Evolutionary conservation across 345 rosid genomes (phyloP).

Genomic region (Hypericum androsaemum): DNA sequence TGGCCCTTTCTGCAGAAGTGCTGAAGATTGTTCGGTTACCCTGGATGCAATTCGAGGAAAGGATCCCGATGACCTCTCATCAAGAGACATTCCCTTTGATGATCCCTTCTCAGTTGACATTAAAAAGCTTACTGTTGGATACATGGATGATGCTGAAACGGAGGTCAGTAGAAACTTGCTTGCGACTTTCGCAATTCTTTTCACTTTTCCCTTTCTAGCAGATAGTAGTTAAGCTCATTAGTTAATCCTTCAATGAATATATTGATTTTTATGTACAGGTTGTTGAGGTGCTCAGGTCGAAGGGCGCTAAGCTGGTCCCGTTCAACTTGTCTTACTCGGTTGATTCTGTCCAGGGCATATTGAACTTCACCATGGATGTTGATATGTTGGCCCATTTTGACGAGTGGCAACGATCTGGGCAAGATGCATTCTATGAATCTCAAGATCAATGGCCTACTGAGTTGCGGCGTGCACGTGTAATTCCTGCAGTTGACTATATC

Average conservation of each 20-base stretch:
- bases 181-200: not conserved
- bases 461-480: constrained; percentile 49
- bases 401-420: constrained; percentile 65
- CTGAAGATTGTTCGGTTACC: constrained; percentile 52
- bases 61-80: constrained; percentile 73
- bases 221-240: not conserved
- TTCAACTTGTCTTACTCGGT: constrained; percentile 64
- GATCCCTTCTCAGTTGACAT: constrained; percentile 75
- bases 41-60: constrained; percentile 62
- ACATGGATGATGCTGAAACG: constrained; percentile 77
- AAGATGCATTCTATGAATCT: constrained; percentile 70
- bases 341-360: constrained; percentile 70
- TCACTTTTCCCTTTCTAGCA: not conserved
- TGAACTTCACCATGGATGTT: constrained; percentile 73
- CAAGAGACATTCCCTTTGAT: constrained; percentile 50
- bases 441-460: constrained; percentile 89
- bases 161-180: constrained; percentile 47
- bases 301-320: constrained; percentile 77
- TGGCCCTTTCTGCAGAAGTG: constrained; percentile 68
- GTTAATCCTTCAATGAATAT: constrained; percentile 9
- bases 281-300: constrained; percentile 53
- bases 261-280: constrained; percentile 49
- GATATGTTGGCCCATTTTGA: constrained; percentile 86
- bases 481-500: constrained; percentile 67
- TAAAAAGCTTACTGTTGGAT: constrained; percentile 69